Conservation (phyloP, 1,139 yeast species). For the Arxiozyma telluris region DNA sequence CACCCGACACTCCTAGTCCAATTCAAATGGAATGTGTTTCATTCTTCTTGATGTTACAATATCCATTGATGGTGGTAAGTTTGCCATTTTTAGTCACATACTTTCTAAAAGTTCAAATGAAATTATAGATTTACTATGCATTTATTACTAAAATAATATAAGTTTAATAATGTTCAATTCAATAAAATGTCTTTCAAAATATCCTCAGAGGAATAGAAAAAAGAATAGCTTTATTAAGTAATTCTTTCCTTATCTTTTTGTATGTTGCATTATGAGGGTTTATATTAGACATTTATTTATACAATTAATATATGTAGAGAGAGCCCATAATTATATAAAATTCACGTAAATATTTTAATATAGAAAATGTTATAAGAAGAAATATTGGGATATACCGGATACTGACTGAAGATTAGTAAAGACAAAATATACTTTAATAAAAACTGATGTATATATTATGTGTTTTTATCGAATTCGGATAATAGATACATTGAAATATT, state of each 20-base stretch:
- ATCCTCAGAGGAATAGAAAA: not conserved
- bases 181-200: too few relatives aligned
- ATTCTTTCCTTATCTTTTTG: not conserved
- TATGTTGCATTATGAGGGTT: not conserved
- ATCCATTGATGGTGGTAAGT: conserved; percentile 47
- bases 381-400: not conserved
- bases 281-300: not conserved
- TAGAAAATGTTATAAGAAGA: too few relatives aligned
- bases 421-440: not conserved
- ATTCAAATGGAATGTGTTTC: conserved; percentile 71
- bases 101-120: conserved; percentile 35
- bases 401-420: not conserved
- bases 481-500: conserved; percentile 41
- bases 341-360: too few relatives aligned
- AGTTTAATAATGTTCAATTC: not conserved
- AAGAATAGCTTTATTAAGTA: not conserved
- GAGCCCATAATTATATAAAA: not conserved
- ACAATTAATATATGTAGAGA: not conserved
- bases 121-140: conserved; percentile 4
- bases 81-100: conserved; percentile 62
- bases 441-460: not conserved
- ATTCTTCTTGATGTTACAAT: conserved; percentile 52
- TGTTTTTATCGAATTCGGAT: conserved; percentile 25
- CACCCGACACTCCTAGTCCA: conserved; percentile 48
- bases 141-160: not conserved